phyloP scores from a whole-genome alignment of 345 rosid species.

The Hypericum androsaemum region DNA sequence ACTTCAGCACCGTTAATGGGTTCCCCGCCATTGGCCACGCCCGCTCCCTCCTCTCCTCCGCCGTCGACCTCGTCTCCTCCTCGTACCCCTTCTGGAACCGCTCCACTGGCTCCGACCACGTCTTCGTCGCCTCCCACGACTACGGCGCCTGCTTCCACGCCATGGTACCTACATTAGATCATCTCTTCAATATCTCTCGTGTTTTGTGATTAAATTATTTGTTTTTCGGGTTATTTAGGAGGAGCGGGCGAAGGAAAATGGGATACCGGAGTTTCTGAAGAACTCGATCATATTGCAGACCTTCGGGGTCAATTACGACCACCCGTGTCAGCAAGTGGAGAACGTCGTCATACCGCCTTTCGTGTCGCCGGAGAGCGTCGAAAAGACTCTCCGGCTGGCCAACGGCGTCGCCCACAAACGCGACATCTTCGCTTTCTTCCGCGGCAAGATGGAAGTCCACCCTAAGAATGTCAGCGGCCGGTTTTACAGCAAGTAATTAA shows the following conservation, averaged over 20 bases:
- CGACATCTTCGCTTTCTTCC: slow-evolving; percentile 76
- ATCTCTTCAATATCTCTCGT: background rate
- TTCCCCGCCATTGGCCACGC: too few relatives aligned
- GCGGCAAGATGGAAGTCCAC: slow-evolving; percentile 96
- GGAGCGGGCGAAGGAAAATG: slow-evolving; percentile 62
- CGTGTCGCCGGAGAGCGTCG: slow-evolving; percentile 51
- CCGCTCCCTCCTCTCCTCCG: too few relatives aligned
- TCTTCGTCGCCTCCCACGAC: too few relatives aligned
- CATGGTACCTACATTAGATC: slow-evolving; percentile 54
- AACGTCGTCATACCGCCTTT: slow-evolving; percentile 88
- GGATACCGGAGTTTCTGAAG: slow-evolving; percentile 83
- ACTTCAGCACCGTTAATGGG: too few relatives aligned
- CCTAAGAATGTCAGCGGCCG: slow-evolving; percentile 90
- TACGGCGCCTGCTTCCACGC: slow-evolving; percentile 90
- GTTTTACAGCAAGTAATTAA: slow-evolving; percentile 86
- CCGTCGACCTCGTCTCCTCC: too few relatives aligned
- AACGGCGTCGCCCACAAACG: slow-evolving; percentile 44
- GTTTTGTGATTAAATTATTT: background rate
- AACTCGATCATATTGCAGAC: slow-evolving; percentile 88
- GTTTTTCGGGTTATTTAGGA: slow-evolving; percentile 39
- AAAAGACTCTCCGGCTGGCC: slow-evolving; percentile 29
- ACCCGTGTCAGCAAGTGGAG: slow-evolving; percentile 81
- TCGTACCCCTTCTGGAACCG: too few relatives aligned
- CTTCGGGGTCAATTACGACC: slow-evolving; percentile 71
- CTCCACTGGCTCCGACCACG: too few relatives aligned